Evolutionary conservation across 2,329 filamentous ascomycete species (phyloP).

Genomic region (Alternaria brassicicola): DNA sequence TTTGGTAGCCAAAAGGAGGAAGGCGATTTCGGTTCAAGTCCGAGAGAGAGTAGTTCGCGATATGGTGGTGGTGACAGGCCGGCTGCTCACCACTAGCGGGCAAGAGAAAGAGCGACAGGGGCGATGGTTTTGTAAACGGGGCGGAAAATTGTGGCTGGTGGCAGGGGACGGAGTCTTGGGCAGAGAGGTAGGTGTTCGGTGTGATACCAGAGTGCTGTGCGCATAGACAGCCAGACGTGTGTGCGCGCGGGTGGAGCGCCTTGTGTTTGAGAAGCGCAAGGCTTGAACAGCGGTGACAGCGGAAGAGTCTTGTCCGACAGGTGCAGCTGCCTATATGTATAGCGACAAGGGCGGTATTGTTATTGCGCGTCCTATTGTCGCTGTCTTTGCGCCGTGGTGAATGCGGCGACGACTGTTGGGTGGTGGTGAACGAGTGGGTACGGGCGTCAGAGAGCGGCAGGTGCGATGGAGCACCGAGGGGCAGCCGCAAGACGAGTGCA

Average conservation of each 20-base stretch:
- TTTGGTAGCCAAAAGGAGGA: slow-evolving; percentile 3
- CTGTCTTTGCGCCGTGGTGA: slow-evolving; percentile 25
- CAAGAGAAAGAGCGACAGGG: slow-evolving; percentile 38
- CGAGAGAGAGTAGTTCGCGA: slow-evolving; percentile 21
- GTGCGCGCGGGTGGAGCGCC: slow-evolving; percentile 31
- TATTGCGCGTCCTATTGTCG: slow-evolving; percentile 4
- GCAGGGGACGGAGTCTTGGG: slow-evolving; percentile 16
- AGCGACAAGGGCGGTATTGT: slow-evolving; percentile 8
- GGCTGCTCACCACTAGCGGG: slow-evolving; percentile 46
- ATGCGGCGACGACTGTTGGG: slow-evolving; percentile 12
- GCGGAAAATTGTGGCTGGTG: slow-evolving; percentile 22
- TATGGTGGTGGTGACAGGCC: slow-evolving; percentile 45
- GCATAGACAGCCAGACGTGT: slow-evolving; percentile 37
- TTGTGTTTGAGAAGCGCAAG: slow-evolving; percentile 41
- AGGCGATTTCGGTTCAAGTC: slow-evolving; percentile 5
- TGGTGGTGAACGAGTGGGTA: slow-evolving; percentile 12
- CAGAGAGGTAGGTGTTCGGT: slow-evolving; percentile 18
- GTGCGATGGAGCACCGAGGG: slow-evolving; percentile 26
- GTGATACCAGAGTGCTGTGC: slow-evolving; percentile 30
- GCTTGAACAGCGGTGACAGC: slow-evolving; percentile 34
- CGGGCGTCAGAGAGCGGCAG: slow-evolving; percentile 29
- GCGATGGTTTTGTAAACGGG: slow-evolving; percentile 25
- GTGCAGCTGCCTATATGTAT: slow-evolving; percentile 24
- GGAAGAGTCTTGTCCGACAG: slow-evolving; percentile 24
- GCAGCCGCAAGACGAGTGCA: slow-evolving; percentile 19